Evolutionary conservation across 164 flowering plant species (phyloP).

Genomic region (Liquidambar formosana): DNA sequence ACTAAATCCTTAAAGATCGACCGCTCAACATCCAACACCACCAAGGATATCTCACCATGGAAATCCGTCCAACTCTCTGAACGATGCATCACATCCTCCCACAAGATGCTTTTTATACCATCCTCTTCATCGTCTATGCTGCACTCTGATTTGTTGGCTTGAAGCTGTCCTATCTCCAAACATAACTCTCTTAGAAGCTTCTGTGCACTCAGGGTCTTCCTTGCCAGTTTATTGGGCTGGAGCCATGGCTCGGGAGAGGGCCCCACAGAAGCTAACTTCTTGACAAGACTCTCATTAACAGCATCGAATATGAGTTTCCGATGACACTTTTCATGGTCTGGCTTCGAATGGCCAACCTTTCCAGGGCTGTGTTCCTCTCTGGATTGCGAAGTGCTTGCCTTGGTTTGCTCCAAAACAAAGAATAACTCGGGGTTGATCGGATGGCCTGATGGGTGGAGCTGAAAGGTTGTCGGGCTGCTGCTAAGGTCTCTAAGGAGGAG

Average conservation of each 20-base stretch:
- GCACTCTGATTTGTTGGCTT: slow-evolving; percentile 18
- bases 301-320: slow-evolving; percentile 77
- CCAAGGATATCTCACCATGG: slow-evolving; percentile 23
- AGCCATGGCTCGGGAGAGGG: slow-evolving; percentile 40
- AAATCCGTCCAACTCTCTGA: slow-evolving; percentile 41
- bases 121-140: slow-evolving; percentile 30
- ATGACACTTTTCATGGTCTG: slow-evolving; percentile 43
- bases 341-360: slow-evolving; percentile 21
- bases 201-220: slow-evolving; percentile 32
- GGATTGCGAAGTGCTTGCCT: slow-evolving; percentile 33
- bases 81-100: slow-evolving; percentile 34
- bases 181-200: slow-evolving; percentile 43
- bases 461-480: slow-evolving; percentile 51
- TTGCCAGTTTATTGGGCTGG: slow-evolving; percentile 27
- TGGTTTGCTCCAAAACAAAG: slow-evolving; percentile 85
- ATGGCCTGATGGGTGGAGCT: slow-evolving; percentile 73
- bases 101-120: slow-evolving; percentile 28
- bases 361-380: slow-evolving; percentile 26
- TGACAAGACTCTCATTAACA: slow-evolving; percentile 71
- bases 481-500: slow-evolving; percentile 80
- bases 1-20: slow-evolving; percentile 46
- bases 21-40: slow-evolving; percentile 40
- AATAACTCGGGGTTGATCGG: slow-evolving; percentile 88
- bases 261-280: slow-evolving; percentile 38
- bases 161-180: slow-evolving; percentile 36